A percentile compares a stretch with the other conserved stretches of the same genome.
Evolutionary conservation across 495 filamentous ascomycete species (phyloP).

Genomic region (Neurospora cerealis): DNA sequence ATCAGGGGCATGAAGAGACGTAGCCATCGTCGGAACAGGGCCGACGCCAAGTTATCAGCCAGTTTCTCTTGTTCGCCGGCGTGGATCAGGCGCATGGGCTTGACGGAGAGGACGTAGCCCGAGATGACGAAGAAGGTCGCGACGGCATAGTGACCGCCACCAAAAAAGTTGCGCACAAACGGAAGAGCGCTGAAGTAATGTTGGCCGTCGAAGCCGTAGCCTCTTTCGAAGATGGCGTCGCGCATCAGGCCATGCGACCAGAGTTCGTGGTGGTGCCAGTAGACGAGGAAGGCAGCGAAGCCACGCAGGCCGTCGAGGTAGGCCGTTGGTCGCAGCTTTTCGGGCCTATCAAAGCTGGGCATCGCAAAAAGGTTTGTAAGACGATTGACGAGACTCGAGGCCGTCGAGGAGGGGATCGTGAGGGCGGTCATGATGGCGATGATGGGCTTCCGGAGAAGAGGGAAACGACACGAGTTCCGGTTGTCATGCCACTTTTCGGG

Average conservation of each 20-base stretch:
- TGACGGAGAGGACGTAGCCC: constrained; percentile 41
- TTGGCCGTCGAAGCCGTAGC: constrained; percentile 22
- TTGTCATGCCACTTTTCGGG: not conserved
- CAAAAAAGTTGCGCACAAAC: constrained; percentile 27
- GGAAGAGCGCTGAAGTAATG: constrained; percentile 33
- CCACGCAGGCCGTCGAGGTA: constrained; percentile 40
- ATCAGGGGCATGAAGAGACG: constrained; percentile 28
- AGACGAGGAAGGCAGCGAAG: constrained; percentile 38
- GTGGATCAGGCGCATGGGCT: constrained; percentile 40
- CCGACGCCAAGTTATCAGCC: constrained; percentile 20
- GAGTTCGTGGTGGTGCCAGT: constrained; percentile 37
- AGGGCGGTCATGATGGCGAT: not conserved
- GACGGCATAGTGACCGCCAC: constrained; percentile 44
- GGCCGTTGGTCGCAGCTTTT: constrained; percentile 26
- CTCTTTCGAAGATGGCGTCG: constrained; percentile 20
- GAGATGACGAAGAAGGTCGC: constrained; percentile 41
- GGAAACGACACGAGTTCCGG: not conserved
- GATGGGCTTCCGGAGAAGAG: not conserved
- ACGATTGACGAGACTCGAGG: not conserved
- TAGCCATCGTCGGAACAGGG: constrained; percentile 26
- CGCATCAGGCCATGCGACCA: constrained; percentile 24
- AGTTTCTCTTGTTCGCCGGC: constrained; percentile 31
- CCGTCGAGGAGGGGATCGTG: not conserved
- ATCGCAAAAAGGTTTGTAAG: not conserved
- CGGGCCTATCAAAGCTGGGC: not conserved